phyloP scores from a whole-genome alignment of 2,329 filamentous ascomycete species.

The Neurospora sp. region DNA sequence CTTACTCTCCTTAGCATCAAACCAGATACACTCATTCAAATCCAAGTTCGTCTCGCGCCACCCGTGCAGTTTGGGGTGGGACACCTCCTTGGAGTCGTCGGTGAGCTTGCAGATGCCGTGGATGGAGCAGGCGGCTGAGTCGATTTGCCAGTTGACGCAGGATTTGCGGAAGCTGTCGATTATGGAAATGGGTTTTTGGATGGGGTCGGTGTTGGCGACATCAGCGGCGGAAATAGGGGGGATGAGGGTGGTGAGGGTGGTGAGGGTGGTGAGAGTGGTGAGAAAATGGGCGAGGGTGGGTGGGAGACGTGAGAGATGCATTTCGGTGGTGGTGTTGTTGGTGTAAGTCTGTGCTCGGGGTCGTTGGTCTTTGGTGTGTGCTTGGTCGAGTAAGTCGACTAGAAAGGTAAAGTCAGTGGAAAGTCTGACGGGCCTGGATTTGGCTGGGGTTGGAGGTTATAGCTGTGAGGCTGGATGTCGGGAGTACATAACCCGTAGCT shows the following conservation, averaged over 20 bases:
- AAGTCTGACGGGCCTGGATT: no score
- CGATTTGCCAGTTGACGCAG: background rate
- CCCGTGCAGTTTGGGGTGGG: background rate
- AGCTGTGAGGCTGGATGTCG: background rate
- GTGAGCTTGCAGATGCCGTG: background rate
- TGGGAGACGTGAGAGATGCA: background rate
- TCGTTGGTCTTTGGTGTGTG: background rate
- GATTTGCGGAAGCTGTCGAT: background rate
- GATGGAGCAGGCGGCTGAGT: background rate
- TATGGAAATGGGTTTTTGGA: background rate
- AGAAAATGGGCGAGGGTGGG: background rate
- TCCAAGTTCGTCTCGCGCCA: background rate
- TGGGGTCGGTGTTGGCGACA: background rate
- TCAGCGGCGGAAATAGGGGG: background rate
- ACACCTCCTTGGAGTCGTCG: background rate
- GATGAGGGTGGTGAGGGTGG: background rate
- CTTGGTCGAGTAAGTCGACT: no score
- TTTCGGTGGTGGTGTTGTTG: background rate
- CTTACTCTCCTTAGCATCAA: background rate
- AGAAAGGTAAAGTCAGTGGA: no score
- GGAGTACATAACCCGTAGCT: background rate
- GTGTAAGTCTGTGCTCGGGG: background rate
- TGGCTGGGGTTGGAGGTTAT: no score
- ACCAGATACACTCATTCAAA: background rate
- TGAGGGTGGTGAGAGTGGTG: background rate